Conservation (phyloP, 164 flowering plant genomes). For the Euptelea pleiosperma region DNA sequence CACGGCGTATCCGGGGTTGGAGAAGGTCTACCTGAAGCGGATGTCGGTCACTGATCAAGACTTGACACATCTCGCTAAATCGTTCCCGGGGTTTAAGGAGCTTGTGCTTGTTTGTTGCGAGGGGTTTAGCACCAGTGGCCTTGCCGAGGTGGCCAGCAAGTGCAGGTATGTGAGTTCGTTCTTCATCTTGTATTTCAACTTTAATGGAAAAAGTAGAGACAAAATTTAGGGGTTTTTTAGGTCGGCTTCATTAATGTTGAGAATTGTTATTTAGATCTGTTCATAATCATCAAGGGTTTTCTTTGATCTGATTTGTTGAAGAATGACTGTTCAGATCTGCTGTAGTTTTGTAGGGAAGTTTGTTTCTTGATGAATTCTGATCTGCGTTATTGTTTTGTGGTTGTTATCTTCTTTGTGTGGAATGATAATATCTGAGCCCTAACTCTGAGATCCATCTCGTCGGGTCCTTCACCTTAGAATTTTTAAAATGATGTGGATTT, state of each 20-base stretch:
- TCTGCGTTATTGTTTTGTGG: no score
- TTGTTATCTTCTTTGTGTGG: no score
- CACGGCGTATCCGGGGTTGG: slow-evolving; percentile 49
- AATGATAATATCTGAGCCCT: neutral
- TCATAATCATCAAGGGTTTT: no score
- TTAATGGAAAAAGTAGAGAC: no score
- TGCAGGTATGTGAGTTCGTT: slow-evolving; percentile 86
- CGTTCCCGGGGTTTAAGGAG: slow-evolving; percentile 57
- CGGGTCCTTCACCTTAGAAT: no score
- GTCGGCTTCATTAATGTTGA: slow-evolving; percentile 3
- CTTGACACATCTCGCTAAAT: slow-evolving; percentile 44
- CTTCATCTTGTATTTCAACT: no score
- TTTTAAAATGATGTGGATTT: no score
- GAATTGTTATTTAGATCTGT: slow-evolving; percentile 9
- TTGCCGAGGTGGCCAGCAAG: slow-evolving; percentile 55
- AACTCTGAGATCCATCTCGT: slow-evolving; percentile 5
- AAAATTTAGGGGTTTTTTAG: slow-evolving; percentile 8
- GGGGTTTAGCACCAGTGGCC: slow-evolving; percentile 78
- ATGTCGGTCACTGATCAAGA: slow-evolving; percentile 73
- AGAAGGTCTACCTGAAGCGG: slow-evolving; percentile 67
- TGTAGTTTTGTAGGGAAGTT: no score
- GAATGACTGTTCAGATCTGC: no score
- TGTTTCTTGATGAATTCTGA: no score
- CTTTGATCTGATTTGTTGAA: no score
- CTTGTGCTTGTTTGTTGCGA: slow-evolving; percentile 77